Base-by-base conservation (phyloP, 441 rosid species). In the Eutrema salsugineum region DNA sequence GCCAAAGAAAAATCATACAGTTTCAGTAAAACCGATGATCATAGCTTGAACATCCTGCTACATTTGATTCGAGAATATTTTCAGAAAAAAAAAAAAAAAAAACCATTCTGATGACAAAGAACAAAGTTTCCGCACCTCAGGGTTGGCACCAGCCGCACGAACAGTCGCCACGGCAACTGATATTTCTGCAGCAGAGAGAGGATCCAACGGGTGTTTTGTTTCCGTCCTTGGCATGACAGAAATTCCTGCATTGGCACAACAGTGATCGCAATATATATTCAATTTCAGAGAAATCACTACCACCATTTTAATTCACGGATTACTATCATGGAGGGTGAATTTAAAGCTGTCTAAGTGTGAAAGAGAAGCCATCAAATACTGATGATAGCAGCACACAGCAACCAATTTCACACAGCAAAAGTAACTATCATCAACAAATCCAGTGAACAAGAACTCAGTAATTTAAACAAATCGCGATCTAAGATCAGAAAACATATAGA, bases 101-200 rank as follows among this genome's bases (percentile, higher is more conserved):
- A 35, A 35, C 11, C 11, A 3, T 9, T 35, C 39, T 9, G 19
- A 16, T 27, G 14, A 16, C 16, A 36, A 38, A 36, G 0, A 14
- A 63, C 32, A 42, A 28, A 36, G 28, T 19, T 32, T 15, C 5
- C 39, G 42, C 66, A 89, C 97, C 97, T 91, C 97, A 42, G 96
- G 93, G 63, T 90, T 91, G 47, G 96, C 86, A 72, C 96, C 97
- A 76, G 96, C 96, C 2, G 94, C 89, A n/a, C 97, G 82, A 65
- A 91, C 97, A 69, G 96, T 91, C 0, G 89, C 91, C 60, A 91
- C 96, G 2, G 97, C 94, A 62, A 89, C 93, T 42, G 91, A 81
- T 40, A 91, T 91, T 73, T 91, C 97, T 20, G 97, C 91, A 10
- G 89, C 91, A 54, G 97, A 83, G 50, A 91, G 80, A 54, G 97